These are phyloP conservation scores for Hypoxylon sp. DNA, from an alignment of 2,329 filamentous ascomycete genomes.

Conservation along the genomic window DNA sequence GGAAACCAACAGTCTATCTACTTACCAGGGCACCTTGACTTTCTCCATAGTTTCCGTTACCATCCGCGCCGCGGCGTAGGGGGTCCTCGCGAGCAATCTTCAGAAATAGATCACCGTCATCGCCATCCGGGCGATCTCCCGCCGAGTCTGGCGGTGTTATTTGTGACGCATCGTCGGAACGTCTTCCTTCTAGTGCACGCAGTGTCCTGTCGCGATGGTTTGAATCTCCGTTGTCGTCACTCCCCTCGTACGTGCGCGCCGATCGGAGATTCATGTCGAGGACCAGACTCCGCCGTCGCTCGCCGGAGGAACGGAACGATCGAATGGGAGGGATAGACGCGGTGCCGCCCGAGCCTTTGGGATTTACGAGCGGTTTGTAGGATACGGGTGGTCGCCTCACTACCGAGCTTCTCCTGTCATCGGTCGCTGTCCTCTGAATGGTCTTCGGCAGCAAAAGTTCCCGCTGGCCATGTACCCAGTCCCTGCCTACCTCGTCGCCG, in stretches of 20 bases:
- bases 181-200: constrained; percentile 62
- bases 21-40: constrained; percentile 61
- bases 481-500: constrained; percentile 51
- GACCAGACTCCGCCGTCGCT: constrained; percentile 66
- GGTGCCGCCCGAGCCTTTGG: constrained; percentile 48
- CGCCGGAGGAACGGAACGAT: constrained; percentile 67
- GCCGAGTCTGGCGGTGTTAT: constrained; percentile 58
- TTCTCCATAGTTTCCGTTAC: constrained; percentile 50
- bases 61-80: constrained; percentile 53
- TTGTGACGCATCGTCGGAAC: constrained; percentile 53
- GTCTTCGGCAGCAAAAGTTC: constrained; percentile 62
- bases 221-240: constrained; percentile 58
- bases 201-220: constrained; percentile 63
- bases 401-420: constrained; percentile 61
- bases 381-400: constrained; percentile 63
- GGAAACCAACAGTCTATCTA: constrained; percentile 42
- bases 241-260: constrained; percentile 58
- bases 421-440: constrained; percentile 56
- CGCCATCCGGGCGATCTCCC: constrained; percentile 55
- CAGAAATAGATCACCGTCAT: constrained; percentile 70
- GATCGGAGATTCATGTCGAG: constrained; percentile 64
- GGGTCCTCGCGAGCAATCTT: constrained; percentile 68
- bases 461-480: constrained; percentile 58
- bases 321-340: constrained; percentile 65
- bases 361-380: constrained; percentile 57